Base-by-base conservation (phyloP, 2,329 filamentous ascomycete genomes). In the Sordariomycetes sp. region DNA sequence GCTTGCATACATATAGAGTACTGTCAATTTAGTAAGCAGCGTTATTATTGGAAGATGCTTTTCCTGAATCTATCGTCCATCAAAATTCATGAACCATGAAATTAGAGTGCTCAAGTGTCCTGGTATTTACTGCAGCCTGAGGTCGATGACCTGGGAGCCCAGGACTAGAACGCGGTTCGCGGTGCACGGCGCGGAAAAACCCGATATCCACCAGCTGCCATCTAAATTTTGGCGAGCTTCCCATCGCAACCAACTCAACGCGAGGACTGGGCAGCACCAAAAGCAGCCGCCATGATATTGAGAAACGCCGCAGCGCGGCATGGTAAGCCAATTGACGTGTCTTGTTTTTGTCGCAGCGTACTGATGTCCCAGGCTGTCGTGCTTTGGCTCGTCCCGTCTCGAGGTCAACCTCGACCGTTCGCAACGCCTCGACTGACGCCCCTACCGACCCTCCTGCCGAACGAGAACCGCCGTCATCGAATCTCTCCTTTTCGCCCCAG, bases 281-380 rank as follows among this genome's bases (percentile, higher is more conserved):
- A 20, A 21, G 18, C 24, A 25, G 42, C 50, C 55, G 56, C 50
- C 44, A 78, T 77, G 73, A 73, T 75, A 48, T 47, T 72, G 44
- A 66, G 71, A 61, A 74, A 64, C 50, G 55, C 63, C 43, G 61
- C 61, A 34, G 55, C 66, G 53, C 70, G 70, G 68, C 61, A 73
- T 53, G 65, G 73, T 75, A 57, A 48, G 64, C 46, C 37, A 43
- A 45, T 46, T 39, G 4, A 12, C 18, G 5, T 5, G n/a, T 12
- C 20, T 15, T 6, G 11, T 29, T 5, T 23, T 2, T 11, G 18
- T 27, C 4, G 24, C 14, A 14, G 12, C 8, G 16, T 6, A 4
- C 23, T 19, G 21, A n/a, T 3, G 20, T 4, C 17, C 6, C 15
- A 2, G 33, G 46, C 39, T 24, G 20, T 14, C 70, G 67, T 57